Conservation (phyloP, 2,329 filamentous ascomycete species). For the Botrytis squamosa region DNA sequence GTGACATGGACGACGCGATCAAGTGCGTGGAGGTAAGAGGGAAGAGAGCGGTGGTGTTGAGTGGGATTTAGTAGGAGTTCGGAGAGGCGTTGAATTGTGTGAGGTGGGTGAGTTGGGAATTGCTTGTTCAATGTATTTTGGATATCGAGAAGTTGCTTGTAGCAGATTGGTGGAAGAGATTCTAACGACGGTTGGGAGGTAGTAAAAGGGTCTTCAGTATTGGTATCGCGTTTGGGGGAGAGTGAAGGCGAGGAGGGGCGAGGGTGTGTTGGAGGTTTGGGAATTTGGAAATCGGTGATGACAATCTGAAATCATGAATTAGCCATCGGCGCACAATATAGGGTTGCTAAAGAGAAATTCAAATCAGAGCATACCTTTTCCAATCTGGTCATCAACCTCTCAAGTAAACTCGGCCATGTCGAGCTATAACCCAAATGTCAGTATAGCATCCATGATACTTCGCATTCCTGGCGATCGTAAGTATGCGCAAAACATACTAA, state of each 20-base stretch:
- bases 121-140: constrained; percentile 58
- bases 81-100: constrained; percentile 87
- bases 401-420: constrained; percentile 43
- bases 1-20: constrained; percentile 90
- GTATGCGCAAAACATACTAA: constrained; percentile 47
- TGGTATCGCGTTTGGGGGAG: constrained; percentile 46
- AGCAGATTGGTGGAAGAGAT: constrained; percentile 8
- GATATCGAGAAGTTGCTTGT: constrained; percentile 53
- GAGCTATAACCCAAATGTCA: constrained; percentile 37
- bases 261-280: constrained; percentile 36
- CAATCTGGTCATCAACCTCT: constrained; percentile 42
- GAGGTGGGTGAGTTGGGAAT: constrained; percentile 76
- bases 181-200: not conserved
- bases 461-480: not conserved
- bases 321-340: not conserved
- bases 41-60: constrained; percentile 76
- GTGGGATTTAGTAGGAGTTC: constrained; percentile 79
- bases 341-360: too few species aligned
- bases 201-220: constrained; percentile 46
- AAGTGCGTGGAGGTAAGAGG: constrained; percentile 84
- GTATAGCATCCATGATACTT: not conserved
- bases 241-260: constrained; percentile 44
- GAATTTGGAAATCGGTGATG: constrained; percentile 62
- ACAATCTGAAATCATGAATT: constrained; percentile 42
- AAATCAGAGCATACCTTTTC: constrained; percentile 33